Evolutionary conservation across 2,329 filamentous ascomycete species (phyloP), one percentile per base, ranked within the genome.

Genomic region (Calycina herbarum): DNA sequence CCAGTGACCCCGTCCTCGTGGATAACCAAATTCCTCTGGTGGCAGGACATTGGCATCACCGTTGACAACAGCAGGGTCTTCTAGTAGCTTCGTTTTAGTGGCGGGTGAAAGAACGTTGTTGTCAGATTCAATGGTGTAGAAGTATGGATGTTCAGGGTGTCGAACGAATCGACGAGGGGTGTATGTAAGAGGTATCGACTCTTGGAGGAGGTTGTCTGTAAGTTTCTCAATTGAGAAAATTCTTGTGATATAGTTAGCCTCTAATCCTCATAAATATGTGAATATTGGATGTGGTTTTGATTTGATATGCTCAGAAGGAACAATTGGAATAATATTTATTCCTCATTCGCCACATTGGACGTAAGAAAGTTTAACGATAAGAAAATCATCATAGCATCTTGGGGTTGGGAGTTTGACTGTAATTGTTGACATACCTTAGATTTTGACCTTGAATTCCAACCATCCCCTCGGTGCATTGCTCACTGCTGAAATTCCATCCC

Each of bases 401-500:
- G 31, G 8, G 5, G 20, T 54, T 33, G 15, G 24, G 57, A 17
- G 15, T 4, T 17, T 29, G 24, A 51, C 31, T 35, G 27, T 10
- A 27, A 13, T n/a, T 24, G 8, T 59, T 59, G 68, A 81, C 85
- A 68, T 88, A 96, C 93, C 93, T 86, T 71, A 96, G 79, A 76
- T 93, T 95, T 77, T 94, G 91, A 59, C 89, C 92, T 79, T 96
- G 92, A 67, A 97, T 94, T 67, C 93, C 94, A 63, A 97, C 94
- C 83, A 97, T 94, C 64, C 94, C 94, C 79, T 97, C 92, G 56
- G 91, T 88, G 73, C 94, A 97, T 77, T 97, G 92, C 76, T 97
- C 93, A 75, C 94, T 97, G 77, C 92, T 94, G 76, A 99, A 98
- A 73, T 95, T 97, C 90, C 94, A 97, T 3, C 92, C 94, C 83